A percentile compares a stretch with the other conserved stretches of the same genome.
Conservation (phyloP, 2,329 filamentous ascomycete species). For the Dactylella cylindrospora region DNA sequence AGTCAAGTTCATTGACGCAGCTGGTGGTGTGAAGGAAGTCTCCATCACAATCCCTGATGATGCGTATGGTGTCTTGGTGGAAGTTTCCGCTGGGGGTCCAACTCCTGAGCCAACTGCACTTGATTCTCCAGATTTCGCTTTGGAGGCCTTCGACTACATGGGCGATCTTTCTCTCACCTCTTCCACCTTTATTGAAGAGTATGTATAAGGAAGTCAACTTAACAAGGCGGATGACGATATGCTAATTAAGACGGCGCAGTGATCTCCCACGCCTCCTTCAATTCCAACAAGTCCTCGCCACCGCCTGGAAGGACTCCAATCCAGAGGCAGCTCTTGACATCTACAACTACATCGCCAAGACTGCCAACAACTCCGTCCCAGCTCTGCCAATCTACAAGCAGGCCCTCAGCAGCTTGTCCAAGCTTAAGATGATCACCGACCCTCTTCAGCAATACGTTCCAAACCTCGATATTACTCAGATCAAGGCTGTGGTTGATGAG, state of each 20-base stretch:
- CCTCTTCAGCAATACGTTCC: conserved; percentile 40
- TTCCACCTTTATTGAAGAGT: conserved; percentile 39
- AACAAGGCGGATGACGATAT: not conserved
- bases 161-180: conserved; percentile 29
- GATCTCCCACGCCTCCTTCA: conserved; percentile 39
- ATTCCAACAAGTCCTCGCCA: conserved; percentile 38
- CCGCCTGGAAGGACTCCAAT: conserved; percentile 30
- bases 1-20: conserved; percentile 22
- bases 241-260: conserved; percentile 7
- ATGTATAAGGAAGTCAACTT: conserved; percentile 3
- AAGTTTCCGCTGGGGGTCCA: conserved; percentile 7
- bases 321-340: conserved; percentile 26
- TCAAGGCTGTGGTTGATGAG: conserved; percentile 32
- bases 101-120: conserved; percentile 3
- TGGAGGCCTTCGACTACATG: conserved; percentile 37
- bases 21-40: conserved; percentile 11
- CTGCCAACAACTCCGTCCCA: conserved; percentile 14
- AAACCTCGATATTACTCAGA: conserved; percentile 37
- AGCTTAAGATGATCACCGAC: conserved; percentile 25
- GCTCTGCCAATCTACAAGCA: conserved; percentile 40
- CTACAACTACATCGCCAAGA: conserved; percentile 33
- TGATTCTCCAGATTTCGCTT: conserved; percentile 15
- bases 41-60: conserved; percentile 14
- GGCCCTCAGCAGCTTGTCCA: conserved; percentile 32
- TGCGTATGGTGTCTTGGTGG: conserved; percentile 18